Evolutionary conservation across 495 filamentous ascomycete genomes (phyloP).

Genomic region (Podospora didyma): DNA sequence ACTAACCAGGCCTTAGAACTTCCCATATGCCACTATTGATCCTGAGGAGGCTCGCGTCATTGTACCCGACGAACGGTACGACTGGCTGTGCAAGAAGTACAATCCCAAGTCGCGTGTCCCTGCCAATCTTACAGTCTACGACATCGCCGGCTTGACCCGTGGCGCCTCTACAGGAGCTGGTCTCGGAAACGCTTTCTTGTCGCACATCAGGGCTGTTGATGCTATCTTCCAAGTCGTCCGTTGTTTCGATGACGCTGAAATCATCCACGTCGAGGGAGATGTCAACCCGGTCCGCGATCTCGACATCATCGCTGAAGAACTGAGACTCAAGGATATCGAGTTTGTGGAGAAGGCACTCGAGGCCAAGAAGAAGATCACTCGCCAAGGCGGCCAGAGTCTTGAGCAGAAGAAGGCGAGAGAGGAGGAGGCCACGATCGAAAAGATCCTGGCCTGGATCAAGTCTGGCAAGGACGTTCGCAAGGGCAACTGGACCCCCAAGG

Average conservation of each 20-base stretch:
- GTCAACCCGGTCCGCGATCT: slow-evolving; percentile 93
- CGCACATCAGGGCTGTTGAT: slow-evolving; percentile 98
- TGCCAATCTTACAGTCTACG: slow-evolving; percentile 96
- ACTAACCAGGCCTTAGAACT: slow-evolving; percentile 61
- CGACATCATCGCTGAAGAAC: slow-evolving; percentile 93
- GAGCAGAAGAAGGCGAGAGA: slow-evolving; percentile 98
- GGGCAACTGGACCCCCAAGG: slow-evolving; percentile 85
- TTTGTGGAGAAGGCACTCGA: slow-evolving; percentile 95
- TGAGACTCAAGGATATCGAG: slow-evolving; percentile 98
- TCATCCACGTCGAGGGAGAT: slow-evolving; percentile 99
- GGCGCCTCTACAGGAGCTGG: slow-evolving; percentile 97
- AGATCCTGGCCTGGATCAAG: slow-evolving; percentile 75
- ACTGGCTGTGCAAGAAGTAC: slow-evolving; percentile 94
- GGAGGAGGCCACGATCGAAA: slow-evolving; percentile 88
- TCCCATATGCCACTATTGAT: slow-evolving; percentile 98
- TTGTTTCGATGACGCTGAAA: slow-evolving; percentile 98
- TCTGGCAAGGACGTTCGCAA: slow-evolving; percentile 90
- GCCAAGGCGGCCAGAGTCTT: slow-evolving; percentile 88
- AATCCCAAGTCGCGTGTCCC: slow-evolving; percentile 94
- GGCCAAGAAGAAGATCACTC: slow-evolving; percentile 83
- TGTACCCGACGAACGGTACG: slow-evolving; percentile 92
- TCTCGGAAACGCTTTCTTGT: slow-evolving; percentile 96
- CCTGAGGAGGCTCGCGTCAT: slow-evolving; percentile 98
- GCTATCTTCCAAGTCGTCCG: slow-evolving; percentile 99
- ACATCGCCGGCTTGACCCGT: slow-evolving; percentile 95